Base-by-base conservation (phyloP, 1,284 basidiomycete genomes). In the Puccinia brachypodii region DNA sequence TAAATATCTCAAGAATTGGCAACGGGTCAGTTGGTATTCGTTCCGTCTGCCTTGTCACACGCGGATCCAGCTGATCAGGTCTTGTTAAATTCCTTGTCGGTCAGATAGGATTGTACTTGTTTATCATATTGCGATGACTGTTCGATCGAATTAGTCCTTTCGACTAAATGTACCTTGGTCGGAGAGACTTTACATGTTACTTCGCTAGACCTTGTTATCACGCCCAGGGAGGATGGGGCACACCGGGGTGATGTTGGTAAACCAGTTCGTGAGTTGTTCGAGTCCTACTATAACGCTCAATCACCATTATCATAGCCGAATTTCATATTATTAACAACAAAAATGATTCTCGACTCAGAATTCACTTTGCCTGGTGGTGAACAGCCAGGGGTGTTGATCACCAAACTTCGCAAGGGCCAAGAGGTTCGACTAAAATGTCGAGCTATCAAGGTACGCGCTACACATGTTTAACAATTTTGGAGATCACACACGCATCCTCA, bases 351-450 rank as follows among this genome's bases (percentile, higher is more conserved):
- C n/a, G n/a, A 75, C 1, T 6, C 25, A 82, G 80, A 82, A 58
- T 76, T 82, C 73, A 82, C 72, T 19, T 69, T 76, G 33, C 80
- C 80, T 33, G 44, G 44, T 44, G 80, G 80, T n/a, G 62, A 82
- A 44, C 60, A 75, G 71, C 80, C 80, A 14, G 86, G 86, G 0
- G 92, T 99, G 69, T 88, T 97, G 75, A 91, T 99, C 28, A 93
- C 92, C 84, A 98, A 97, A 87, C 92, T 99, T 82, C 91, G 94
- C 66, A 94, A 94, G 87, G 96, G 96, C 0, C 97, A 99, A 87
- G 94, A 96, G 87, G 89, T 99, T 53, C 93, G 91, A 85, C 86
- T 96, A 79, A 90, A 90, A 50, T 98, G 96, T 87, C 91, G 94
- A 80, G 97, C 96, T 2, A 95, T 96, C 87, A 98, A 98, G 91